Evolutionary conservation across 2,329 filamentous ascomycete species (phyloP).

Genomic region (Septoria petroselini): DNA sequence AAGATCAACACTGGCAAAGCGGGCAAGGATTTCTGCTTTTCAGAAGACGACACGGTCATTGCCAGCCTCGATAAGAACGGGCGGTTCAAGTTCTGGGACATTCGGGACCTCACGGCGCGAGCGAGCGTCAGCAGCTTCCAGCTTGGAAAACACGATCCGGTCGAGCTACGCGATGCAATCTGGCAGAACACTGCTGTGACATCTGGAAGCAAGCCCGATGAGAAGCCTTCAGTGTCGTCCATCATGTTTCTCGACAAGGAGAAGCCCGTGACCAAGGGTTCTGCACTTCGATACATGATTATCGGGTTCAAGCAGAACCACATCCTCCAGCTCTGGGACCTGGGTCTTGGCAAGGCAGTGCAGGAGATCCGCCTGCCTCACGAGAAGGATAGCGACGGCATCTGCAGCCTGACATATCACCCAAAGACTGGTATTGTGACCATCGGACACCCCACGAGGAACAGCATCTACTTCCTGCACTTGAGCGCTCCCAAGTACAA

Average conservation of each 20-base stretch:
- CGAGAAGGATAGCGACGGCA: constrained; percentile 75
- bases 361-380: constrained; percentile 97
- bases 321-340: constrained; percentile 96
- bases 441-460: constrained; percentile 91
- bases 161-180: constrained; percentile 73
- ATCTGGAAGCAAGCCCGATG: constrained; percentile 43
- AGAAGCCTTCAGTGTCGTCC: constrained; percentile 96
- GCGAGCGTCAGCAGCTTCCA: constrained; percentile 46
- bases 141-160: constrained; percentile 46
- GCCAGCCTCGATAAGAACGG: constrained; percentile 96
- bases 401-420: constrained; percentile 95
- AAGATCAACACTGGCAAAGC: constrained; percentile 97
- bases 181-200: constrained; percentile 71
- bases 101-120: constrained; percentile 64
- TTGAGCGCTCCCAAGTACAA: constrained; percentile 92
- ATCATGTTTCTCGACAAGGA: constrained; percentile 95
- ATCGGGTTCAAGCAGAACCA: constrained; percentile 99
- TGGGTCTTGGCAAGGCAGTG: constrained; percentile 89
- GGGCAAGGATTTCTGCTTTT: constrained; percentile 97
- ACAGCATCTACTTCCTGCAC: constrained; percentile 96
- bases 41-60: constrained; percentile 90
- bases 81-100: constrained; percentile 96
- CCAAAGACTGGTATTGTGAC: constrained; percentile 88
- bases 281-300: constrained; percentile 89
- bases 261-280: constrained; percentile 84